Percentiles rank a stretch among this genome's conserved stretches.
Conservation (phyloP, 1,139 yeast species). For the Hansenula lynferdii region DNA sequence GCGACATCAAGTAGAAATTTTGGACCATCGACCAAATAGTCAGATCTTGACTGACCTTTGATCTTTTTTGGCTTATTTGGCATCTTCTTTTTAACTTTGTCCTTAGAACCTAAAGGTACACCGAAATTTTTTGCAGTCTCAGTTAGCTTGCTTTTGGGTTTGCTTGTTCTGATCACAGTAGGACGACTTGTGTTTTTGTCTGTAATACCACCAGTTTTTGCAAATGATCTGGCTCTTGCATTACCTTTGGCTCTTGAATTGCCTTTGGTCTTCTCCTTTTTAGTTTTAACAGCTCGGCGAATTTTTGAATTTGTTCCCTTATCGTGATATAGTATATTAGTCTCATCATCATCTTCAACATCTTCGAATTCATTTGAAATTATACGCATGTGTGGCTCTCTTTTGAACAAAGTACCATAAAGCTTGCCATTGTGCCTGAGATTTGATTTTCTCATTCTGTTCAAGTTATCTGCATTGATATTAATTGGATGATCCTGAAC, state of each 20-base stretch:
- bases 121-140: neutral
- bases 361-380: neutral
- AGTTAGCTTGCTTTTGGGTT: neutral
- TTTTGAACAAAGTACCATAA: no score
- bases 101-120: neutral
- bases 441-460: constrained; percentile 6
- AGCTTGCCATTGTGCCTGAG: constrained; percentile 6
- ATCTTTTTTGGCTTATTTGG: constrained; percentile 5
- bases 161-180: neutral
- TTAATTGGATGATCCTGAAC: constrained; percentile 6
- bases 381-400: neutral
- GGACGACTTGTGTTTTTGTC: neutral
- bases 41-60: constrained; percentile 4
- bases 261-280: no score
- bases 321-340: neutral
- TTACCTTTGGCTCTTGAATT: neutral
- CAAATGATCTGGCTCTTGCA: constrained; percentile 5
- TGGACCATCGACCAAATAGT: constrained; percentile 4
- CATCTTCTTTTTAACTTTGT: neutral
- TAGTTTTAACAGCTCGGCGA: neutral
- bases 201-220: constrained; percentile 3
- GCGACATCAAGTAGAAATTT: neutral
- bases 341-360: constrained; percentile 4
- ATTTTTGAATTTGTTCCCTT: neutral
- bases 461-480: constrained; percentile 5